phyloP scores from a whole-genome alignment of 495 filamentous ascomycete species.

The Thozetella sp. region DNA sequence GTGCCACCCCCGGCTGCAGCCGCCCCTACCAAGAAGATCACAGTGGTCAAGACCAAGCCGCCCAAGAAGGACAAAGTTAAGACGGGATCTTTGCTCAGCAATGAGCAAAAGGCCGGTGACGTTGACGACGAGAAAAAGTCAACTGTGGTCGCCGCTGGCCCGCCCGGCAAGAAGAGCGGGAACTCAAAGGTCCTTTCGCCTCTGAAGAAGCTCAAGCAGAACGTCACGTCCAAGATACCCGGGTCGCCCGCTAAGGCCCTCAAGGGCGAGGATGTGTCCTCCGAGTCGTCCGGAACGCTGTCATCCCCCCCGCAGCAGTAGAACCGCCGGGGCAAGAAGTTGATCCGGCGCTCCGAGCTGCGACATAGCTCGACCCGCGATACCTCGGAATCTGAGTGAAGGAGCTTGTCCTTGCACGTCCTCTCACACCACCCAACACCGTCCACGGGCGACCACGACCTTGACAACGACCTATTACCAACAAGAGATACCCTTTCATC shows the following conservation, averaged over 20 bases:
- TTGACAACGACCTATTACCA: neutral
- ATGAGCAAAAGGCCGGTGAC: slow-evolving; percentile 41
- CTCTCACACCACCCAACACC: neutral
- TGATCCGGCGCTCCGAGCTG: neutral
- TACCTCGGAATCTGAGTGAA: neutral
- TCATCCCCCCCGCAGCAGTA: slow-evolving; percentile 43
- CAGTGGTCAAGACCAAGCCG: slow-evolving; percentile 45
- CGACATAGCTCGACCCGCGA: neutral
- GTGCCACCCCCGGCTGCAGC: slow-evolving; percentile 10
- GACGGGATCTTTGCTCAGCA: slow-evolving; percentile 32
- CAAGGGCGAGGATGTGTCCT: slow-evolving; percentile 45
- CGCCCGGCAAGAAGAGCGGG: slow-evolving; percentile 34
- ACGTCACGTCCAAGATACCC: slow-evolving; percentile 32
- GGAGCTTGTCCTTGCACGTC: neutral
- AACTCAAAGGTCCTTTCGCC: slow-evolving; percentile 39
- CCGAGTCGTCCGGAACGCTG: slow-evolving; percentile 50
- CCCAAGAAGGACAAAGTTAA: slow-evolving; percentile 51
- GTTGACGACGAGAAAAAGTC: slow-evolving; percentile 33
- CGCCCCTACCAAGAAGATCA: slow-evolving; percentile 42
- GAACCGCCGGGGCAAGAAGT: neutral
- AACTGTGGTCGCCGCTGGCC: slow-evolving; percentile 40
- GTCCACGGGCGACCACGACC: too few species aligned
- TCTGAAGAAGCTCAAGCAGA: slow-evolving; percentile 47
- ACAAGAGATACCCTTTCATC: neutral
- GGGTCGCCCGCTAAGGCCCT: slow-evolving; percentile 29